Percentiles rank a stretch among this genome's conserved stretches.
These are phyloP conservation scores for Erigeron canadensis DNA, from an alignment of 129 eudicot genomes.

Conservation along the genomic window DNA sequence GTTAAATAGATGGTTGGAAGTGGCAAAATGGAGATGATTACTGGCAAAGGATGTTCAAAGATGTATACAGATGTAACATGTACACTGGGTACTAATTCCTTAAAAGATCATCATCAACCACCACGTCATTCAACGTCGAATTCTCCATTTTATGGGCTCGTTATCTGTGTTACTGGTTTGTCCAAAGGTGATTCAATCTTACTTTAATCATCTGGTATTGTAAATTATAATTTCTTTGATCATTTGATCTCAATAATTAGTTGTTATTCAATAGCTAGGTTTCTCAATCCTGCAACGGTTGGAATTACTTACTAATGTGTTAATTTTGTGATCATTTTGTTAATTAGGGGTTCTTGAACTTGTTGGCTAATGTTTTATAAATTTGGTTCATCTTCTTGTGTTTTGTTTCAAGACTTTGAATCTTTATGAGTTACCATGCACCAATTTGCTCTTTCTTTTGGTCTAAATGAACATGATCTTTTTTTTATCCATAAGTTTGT, in stretches of 20 bases:
- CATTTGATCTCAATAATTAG: neutral
- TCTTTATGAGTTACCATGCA: slow-evolving; percentile 24
- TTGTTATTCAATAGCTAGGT: neutral
- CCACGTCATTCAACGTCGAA: slow-evolving; percentile 37
- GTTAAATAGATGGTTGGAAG: slow-evolving; percentile 40
- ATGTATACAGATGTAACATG: slow-evolving; percentile 46
- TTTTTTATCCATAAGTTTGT: neutral
- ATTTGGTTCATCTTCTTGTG: neutral
- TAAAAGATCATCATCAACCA: slow-evolving; percentile 39
- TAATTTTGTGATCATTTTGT: slow-evolving; percentile 7
- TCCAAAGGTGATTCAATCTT: slow-evolving; percentile 61
- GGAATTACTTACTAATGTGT: neutral
- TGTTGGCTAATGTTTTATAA: slow-evolving; percentile 14
- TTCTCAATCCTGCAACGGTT: neutral
- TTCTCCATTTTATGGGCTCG: slow-evolving; percentile 73
- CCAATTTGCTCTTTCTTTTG: slow-evolving; percentile 8
- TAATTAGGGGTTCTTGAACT: slow-evolving; percentile 16
- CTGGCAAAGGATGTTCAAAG: slow-evolving; percentile 71
- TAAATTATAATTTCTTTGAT: neutral
- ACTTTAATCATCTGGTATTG: neutral
- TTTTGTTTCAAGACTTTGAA: neutral
- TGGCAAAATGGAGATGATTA: slow-evolving; percentile 58
- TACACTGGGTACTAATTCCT: slow-evolving; percentile 39
- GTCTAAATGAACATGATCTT: slow-evolving; percentile 16
- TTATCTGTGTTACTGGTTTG: slow-evolving; percentile 86